Conservation (phyloP, 805 yeast genomes). For the Candida insectalens region DNA sequence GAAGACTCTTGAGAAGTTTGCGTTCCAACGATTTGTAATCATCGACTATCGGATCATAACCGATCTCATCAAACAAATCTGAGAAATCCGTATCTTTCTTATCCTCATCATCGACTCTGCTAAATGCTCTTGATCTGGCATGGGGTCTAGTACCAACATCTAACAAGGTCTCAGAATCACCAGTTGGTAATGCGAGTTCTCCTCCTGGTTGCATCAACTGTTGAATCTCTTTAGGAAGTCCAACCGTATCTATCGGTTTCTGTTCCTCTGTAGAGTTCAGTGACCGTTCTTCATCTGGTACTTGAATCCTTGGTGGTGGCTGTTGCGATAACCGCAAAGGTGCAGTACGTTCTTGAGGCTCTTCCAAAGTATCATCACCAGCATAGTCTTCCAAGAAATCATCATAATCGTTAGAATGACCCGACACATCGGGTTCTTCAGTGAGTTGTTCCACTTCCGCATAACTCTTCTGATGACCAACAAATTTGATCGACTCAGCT, state of each 20-base stretch:
- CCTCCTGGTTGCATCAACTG: conserved; percentile 4
- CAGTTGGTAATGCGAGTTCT: conserved; percentile 2
- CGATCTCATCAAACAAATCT: conserved; percentile 67
- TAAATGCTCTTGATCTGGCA: conserved; percentile 22
- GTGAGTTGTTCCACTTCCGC: conserved; percentile 15
- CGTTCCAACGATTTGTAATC: conserved; percentile 48
- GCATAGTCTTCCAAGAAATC: conserved; percentile 23
- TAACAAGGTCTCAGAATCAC: background rate
- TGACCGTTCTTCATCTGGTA: background rate
- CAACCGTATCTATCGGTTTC: background rate
- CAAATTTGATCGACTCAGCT: conserved; percentile 21
- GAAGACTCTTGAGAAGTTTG: conserved; percentile 50
- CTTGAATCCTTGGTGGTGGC: background rate
- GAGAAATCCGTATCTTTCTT: conserved; percentile 30
- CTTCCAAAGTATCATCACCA: conserved; percentile 5
- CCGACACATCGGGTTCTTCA: conserved; percentile 1
- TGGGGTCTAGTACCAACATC: conserved; percentile 2
- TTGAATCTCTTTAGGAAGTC: conserved; percentile 5
- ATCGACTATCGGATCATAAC: conserved; percentile 59
- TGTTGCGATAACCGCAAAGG: conserved; percentile 1
- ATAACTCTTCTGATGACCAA: conserved; percentile 21
- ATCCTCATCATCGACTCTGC: conserved; percentile 15
- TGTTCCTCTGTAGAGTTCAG: background rate
- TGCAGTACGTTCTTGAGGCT: background rate
- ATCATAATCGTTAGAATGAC: conserved; percentile 1